Percentiles rank a stretch among this genome's conserved stretches.
phyloP scores from a whole-genome alignment of 2,329 filamentous ascomycete species.

The Balansia obtecta region DNA sequence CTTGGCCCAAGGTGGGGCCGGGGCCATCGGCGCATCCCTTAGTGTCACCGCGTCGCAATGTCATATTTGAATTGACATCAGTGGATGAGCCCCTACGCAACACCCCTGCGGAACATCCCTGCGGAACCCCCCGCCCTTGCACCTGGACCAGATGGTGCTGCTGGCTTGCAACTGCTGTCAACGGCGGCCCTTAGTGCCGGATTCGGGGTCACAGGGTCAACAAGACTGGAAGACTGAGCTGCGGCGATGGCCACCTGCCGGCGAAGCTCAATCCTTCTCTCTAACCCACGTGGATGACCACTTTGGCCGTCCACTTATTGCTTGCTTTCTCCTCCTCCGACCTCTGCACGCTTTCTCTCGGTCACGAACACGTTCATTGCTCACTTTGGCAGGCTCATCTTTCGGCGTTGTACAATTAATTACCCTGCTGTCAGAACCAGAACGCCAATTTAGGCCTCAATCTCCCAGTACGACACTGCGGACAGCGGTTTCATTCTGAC shows the following conservation, averaged over 20 bases:
- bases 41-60: no score
- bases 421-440: not conserved
- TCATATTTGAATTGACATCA: no score
- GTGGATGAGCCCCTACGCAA: no score
- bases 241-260: not conserved
- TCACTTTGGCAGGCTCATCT: not conserved
- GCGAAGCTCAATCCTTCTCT: not conserved
- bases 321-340: not conserved
- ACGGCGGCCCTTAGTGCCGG: not conserved
- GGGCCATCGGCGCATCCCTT: no score
- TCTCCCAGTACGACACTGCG: not conserved
- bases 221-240: not conserved
- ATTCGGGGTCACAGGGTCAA: constrained; percentile 1
- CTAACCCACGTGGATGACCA: constrained; percentile 1
- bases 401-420: not conserved
- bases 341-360: not conserved
- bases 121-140: no score
- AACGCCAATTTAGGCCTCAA: not conserved
- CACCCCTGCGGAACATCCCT: no score
- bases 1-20: not conserved
- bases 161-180: not conserved
- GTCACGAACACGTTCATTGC: not conserved
- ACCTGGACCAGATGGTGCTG: not conserved
- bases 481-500: not conserved
- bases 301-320: not conserved